These are phyloP conservation scores for Ceratocystis lukuohia DNA, from an alignment of 2,329 filamentous ascomycete species.

Conservation along the genomic window DNA sequence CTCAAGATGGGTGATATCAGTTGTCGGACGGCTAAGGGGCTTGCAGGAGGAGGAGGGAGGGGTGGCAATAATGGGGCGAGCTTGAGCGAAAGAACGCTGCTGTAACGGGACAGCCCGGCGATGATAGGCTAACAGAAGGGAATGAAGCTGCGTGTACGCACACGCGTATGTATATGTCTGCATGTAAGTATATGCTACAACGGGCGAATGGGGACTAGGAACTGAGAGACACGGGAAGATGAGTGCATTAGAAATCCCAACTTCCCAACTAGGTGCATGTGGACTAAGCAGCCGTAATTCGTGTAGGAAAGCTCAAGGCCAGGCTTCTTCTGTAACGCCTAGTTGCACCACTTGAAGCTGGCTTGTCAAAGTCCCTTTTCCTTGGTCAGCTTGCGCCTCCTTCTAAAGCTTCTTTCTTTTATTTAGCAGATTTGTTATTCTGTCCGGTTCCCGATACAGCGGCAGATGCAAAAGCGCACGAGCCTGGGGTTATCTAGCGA, in stretches of 20 bases:
- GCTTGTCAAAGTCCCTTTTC: background rate
- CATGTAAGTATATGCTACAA: background rate
- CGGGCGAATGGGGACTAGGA: background rate
- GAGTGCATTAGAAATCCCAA: background rate
- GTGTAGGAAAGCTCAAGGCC: background rate
- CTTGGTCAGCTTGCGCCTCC: background rate
- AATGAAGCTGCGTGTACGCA: background rate
- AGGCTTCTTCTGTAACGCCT: background rate
- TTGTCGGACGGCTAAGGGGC: background rate
- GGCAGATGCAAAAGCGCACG: background rate
- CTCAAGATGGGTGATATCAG: background rate
- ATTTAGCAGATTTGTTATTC: background rate
- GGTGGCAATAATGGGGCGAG: background rate
- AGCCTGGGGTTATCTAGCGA: background rate
- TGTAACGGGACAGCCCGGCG: background rate
- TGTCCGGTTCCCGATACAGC: background rate
- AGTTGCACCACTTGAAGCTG: background rate
- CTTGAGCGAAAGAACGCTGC: background rate
- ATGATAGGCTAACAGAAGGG: background rate
- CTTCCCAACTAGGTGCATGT: background rate
- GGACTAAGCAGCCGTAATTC: background rate
- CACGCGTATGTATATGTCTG: background rate
- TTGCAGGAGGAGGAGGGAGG: background rate
- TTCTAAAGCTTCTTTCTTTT: background rate
- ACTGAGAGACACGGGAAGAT: background rate